Percentiles rank a stretch among this genome's conserved stretches.
phyloP scores from a whole-genome alignment of 257 asterid species.

The Avicennia marina region DNA sequence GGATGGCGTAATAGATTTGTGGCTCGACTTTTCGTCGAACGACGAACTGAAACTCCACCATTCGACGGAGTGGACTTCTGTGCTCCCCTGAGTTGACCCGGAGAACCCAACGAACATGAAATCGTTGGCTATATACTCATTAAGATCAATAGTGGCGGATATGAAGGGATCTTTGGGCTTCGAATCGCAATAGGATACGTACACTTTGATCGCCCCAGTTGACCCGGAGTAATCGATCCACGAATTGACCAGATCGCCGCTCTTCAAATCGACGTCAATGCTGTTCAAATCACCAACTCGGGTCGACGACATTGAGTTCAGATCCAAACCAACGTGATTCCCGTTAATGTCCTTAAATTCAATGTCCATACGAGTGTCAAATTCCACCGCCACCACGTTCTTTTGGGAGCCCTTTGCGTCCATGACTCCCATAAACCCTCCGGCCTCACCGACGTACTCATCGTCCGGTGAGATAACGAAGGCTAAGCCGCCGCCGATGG shows the following conservation, averaged over 20 bases:
- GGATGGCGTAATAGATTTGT: constrained; percentile 20
- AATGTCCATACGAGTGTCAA: constrained; percentile 77
- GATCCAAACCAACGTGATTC: constrained; percentile 82
- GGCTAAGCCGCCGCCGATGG: constrained; percentile 85
- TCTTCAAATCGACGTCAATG: constrained; percentile 58
- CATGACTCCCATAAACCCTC: constrained; percentile 58
- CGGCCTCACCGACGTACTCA: constrained; percentile 58
- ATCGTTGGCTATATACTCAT: constrained; percentile 43
- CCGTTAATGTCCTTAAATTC: constrained; percentile 67
- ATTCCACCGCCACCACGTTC: constrained; percentile 62
- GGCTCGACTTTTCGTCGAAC: constrained; percentile 38
- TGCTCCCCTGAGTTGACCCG: constrained; percentile 89
- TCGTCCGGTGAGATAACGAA: constrained; percentile 66
- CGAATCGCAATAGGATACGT: constrained; percentile 59
- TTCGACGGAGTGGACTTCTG: constrained; percentile 62
- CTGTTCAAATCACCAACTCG: constrained; percentile 45
- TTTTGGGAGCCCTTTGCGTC: constrained; percentile 36
- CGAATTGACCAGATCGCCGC: constrained; percentile 70
- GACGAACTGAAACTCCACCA: constrained; percentile 87
- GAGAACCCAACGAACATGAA: constrained; percentile 74
- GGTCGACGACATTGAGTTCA: constrained; percentile 59
- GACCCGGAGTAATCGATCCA: constrained; percentile 77
- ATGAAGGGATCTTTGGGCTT: constrained; percentile 63
- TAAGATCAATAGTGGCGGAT: constrained; percentile 41
- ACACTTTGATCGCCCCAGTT: constrained; percentile 36